These are phyloP conservation scores for Fusarium newnesense DNA, from an alignment of 2,329 filamentous ascomycete species.

Conservation along the genomic window DNA sequence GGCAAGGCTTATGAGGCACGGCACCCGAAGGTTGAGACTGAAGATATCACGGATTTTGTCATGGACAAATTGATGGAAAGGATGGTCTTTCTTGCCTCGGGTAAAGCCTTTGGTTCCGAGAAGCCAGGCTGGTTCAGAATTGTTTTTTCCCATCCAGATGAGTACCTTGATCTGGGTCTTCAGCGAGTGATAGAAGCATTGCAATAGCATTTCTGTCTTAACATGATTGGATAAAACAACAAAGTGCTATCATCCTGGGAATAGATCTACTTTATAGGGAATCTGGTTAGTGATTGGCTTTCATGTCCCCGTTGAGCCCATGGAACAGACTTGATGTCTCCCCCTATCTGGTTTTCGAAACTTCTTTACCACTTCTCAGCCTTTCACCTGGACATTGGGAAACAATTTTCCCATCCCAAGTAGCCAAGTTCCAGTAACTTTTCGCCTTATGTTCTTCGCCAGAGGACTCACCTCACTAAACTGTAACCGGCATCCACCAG, in stretches of 20 bases:
- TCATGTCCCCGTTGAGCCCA: neutral
- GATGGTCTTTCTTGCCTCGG: constrained; percentile 51
- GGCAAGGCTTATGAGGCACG: constrained; percentile 43
- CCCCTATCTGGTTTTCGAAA: neutral
- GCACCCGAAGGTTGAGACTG: constrained; percentile 14
- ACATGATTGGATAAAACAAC: neutral
- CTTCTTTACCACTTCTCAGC: neutral
- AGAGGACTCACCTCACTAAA: neutral
- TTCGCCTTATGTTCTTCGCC: neutral
- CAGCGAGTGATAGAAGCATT: constrained; percentile 31
- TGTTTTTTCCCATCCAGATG: constrained; percentile 50
- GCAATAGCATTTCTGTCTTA: neutral
- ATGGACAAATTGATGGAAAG: constrained; percentile 44
- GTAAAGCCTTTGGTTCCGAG: constrained; percentile 52
- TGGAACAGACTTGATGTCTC: neutral
- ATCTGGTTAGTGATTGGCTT: neutral
- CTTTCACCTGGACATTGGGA: neutral
- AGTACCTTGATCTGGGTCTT: constrained; percentile 46
- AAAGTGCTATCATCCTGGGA: neutral
- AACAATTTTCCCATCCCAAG: neutral
- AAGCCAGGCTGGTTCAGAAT: constrained; percentile 53
- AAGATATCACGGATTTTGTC: constrained; percentile 42
- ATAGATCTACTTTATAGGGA: neutral
- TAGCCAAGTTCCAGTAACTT: neutral
- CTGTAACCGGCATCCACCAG: neutral